Conservation (phyloP, 2,329 filamentous ascomycete species). For the Neopestalotiopsis rosae region DNA sequence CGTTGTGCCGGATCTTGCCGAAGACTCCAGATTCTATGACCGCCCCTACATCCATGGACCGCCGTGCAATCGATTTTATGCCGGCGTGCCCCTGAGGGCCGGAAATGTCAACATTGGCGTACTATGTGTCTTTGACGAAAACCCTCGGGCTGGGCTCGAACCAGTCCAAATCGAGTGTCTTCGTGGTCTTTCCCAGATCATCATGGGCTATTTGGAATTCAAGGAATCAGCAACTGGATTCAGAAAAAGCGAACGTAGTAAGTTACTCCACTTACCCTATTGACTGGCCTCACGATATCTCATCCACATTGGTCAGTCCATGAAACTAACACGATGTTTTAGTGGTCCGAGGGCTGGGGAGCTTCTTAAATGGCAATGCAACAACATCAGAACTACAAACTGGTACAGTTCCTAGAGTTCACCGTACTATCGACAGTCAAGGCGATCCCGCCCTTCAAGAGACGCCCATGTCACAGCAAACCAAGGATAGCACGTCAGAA, state of each 20-base stretch:
- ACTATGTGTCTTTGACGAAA: slow-evolving; percentile 19
- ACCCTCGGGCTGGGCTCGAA: slow-evolving; percentile 17
- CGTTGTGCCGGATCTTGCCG: slow-evolving; percentile 39
- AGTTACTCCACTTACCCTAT: neutral
- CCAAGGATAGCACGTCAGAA: neutral
- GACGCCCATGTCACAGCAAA: slow-evolving; percentile 17
- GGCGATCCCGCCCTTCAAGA: slow-evolving; percentile 23
- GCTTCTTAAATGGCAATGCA: slow-evolving; percentile 27
- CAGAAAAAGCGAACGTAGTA: slow-evolving; percentile 25
- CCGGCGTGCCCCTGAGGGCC: slow-evolving; percentile 24
- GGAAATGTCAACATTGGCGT: slow-evolving; percentile 25
- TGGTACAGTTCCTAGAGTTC: slow-evolving; percentile 17
- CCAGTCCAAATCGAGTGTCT: slow-evolving; percentile 18
- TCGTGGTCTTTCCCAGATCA: slow-evolving; percentile 23
- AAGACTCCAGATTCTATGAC: slow-evolving; percentile 34
- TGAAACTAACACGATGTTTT: neutral
- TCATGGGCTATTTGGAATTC: slow-evolving; percentile 24
- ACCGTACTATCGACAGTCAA: slow-evolving; percentile 23
- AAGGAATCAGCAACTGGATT: slow-evolving; percentile 17
- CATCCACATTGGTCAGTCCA: neutral
- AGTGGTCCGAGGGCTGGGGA: slow-evolving; percentile 28
- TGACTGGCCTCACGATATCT: neutral
- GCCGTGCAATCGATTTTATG: slow-evolving; percentile 27
- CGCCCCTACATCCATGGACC: slow-evolving; percentile 17
- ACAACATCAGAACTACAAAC: slow-evolving; percentile 26